phyloP scores from a whole-genome alignment of 257 asterid genomes.

The Gynochthodes officinalis region DNA sequence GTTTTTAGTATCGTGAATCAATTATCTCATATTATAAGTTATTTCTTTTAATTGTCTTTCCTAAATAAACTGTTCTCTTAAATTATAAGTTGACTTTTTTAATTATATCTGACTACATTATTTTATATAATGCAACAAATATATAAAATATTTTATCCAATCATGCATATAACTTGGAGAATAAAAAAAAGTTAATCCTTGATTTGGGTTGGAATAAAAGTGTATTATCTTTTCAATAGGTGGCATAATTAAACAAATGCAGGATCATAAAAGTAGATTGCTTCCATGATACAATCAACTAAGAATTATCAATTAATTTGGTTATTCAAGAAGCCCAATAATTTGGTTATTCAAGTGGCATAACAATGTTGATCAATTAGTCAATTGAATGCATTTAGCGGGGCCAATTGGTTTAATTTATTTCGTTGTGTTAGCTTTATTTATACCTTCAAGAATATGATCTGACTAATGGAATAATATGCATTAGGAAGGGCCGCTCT shows the following conservation, averaged over 20 bases:
- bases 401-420: not conserved
- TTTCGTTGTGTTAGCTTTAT: not conserved
- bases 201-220: not conserved
- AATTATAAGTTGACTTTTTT: too few species aligned
- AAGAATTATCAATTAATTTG: not conserved
- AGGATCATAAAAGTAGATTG: not conserved
- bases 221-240: not conserved
- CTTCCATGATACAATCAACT: not conserved
- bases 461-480: not conserved
- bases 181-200: not conserved
- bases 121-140: too few species aligned
- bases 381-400: slow-evolving; percentile 1
- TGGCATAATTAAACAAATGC: not conserved
- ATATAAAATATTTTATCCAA: not conserved
- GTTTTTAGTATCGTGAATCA: too few species aligned
- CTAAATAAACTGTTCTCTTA: too few species aligned
- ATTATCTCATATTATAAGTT: too few species aligned
- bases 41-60: too few species aligned
- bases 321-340: not conserved
- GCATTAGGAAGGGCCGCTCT: not conserved
- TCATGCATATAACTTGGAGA: not conserved
- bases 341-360: too few species aligned
- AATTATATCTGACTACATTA: too few species aligned
- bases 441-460: not conserved
- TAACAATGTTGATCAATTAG: not conserved